These are phyloP conservation scores for Begonia fuchsioides DNA, from an alignment of 306 rosid genomes.

Conservation along the genomic window DNA sequence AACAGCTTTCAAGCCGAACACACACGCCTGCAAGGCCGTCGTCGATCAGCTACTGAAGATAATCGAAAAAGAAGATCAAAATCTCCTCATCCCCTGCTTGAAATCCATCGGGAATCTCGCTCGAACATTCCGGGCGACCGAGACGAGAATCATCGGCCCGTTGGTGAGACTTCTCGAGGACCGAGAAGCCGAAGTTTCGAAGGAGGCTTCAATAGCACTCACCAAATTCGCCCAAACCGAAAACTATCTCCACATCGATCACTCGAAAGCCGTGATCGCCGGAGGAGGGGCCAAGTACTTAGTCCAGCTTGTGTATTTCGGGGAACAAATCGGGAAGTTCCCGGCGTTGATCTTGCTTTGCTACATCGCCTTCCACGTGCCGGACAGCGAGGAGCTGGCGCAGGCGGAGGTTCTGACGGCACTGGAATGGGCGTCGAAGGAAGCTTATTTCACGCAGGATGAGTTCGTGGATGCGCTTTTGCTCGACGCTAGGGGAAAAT, in stretches of 20 bases:
- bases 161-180: slow-evolving; percentile 66
- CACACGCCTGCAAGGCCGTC: slow-evolving; percentile 76
- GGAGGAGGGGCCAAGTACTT: slow-evolving; percentile 60
- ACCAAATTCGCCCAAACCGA: slow-evolving; percentile 49
- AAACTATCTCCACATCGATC: slow-evolving; percentile 63
- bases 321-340: slow-evolving; percentile 48
- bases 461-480: slow-evolving; percentile 34
- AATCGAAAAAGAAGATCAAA: slow-evolving; percentile 46
- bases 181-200: slow-evolving; percentile 45
- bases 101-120: slow-evolving; percentile 66
- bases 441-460: slow-evolving; percentile 25
- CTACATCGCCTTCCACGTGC: slow-evolving; percentile 29
- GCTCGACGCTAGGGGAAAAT: slow-evolving; percentile 55
- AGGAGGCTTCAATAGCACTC: slow-evolving; percentile 54
- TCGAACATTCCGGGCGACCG: slow-evolving; percentile 66
- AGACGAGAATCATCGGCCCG: slow-evolving; percentile 68
- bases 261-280: slow-evolving; percentile 61
- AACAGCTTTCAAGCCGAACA: slow-evolving; percentile 69
- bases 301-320: slow-evolving; percentile 71
- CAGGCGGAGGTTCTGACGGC: background rate
- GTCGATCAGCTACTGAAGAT: slow-evolving; percentile 58
- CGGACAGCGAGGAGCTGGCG: background rate
- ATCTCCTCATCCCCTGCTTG: slow-evolving; percentile 56
- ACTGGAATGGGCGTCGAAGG: slow-evolving; percentile 5
- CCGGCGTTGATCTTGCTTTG: slow-evolving; percentile 46